Evolutionary conservation across 106 monocot species (phyloP).

Genomic region (Amphibolis antarctica): DNA sequence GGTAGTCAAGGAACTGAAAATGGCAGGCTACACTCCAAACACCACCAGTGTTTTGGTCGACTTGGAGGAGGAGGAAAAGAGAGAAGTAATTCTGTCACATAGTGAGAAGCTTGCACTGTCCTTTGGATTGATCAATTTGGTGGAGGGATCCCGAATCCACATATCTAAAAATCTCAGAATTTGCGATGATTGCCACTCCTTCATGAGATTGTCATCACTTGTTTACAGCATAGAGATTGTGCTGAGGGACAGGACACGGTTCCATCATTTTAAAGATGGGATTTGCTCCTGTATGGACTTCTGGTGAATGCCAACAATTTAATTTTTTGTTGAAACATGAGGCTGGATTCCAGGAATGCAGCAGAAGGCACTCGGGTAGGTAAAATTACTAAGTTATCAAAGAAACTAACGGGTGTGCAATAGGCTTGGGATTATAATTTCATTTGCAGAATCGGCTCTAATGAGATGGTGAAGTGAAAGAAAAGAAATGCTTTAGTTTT

Average conservation of each 20-base stretch:
- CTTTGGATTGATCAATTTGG: slow-evolving; percentile 29
- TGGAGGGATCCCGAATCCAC: slow-evolving; percentile 16
- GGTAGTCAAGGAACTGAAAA: slow-evolving; percentile 29
- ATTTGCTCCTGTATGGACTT: slow-evolving; percentile 39
- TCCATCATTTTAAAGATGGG: slow-evolving; percentile 40
- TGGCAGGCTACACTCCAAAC: slow-evolving; percentile 39
- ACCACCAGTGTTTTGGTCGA: slow-evolving; percentile 32
- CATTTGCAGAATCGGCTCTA: no score
- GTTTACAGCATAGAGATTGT: slow-evolving; percentile 27
- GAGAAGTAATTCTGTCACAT: slow-evolving; percentile 33
- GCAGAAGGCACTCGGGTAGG: no score
- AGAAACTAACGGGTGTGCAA: no score
- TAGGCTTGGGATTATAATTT: no score
- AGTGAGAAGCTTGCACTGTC: slow-evolving; percentile 60
- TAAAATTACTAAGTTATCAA: no score
- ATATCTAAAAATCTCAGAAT: slow-evolving; percentile 40
- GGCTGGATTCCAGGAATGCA: no score
- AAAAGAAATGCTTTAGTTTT: no score
- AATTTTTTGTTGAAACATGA: no score
- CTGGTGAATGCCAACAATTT: slow-evolving; percentile 7
- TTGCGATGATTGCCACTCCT: slow-evolving; percentile 44
- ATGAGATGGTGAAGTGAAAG: no score
- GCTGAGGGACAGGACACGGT: slow-evolving; percentile 35
- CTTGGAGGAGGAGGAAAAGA: slow-evolving; percentile 51
- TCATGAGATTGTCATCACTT: slow-evolving; percentile 30